These are phyloP conservation scores for Thozetella sp. DNA, from an alignment of 495 filamentous ascomycete genomes.

Conservation along the genomic window DNA sequence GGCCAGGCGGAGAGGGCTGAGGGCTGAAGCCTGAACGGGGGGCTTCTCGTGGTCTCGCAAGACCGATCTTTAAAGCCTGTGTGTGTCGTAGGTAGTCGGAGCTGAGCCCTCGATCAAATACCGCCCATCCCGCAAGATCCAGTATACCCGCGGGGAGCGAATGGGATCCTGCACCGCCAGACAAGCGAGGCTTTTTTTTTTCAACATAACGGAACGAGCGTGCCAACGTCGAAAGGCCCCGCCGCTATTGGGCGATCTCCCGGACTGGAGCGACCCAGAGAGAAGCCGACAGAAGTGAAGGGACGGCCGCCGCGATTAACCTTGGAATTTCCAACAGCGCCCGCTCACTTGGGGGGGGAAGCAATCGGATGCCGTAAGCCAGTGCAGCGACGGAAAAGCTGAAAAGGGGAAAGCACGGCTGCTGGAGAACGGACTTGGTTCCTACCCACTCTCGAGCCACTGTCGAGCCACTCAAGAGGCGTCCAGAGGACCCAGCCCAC, in stretches of 20 bases:
- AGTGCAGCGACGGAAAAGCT: neutral
- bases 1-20: neutral
- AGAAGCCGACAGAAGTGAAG: constrained; percentile 30
- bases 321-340: neutral
- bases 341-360: neutral
- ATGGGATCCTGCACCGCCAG: neutral
- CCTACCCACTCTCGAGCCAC: too few relatives aligned
- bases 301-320: constrained; percentile 16
- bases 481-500: neutral
- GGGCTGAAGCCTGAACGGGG: neutral
- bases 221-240: too few relatives aligned
- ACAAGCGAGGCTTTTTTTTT: too few relatives aligned
- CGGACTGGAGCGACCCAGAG: neutral
- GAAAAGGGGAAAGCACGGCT: constrained; percentile 16
- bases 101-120: neutral
- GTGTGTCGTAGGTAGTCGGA: neutral
- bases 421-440: neutral
- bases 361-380: constrained; percentile 25
- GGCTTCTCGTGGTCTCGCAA: neutral
- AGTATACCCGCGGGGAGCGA: neutral
- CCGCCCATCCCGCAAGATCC: neutral
- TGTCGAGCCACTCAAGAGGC: too few relatives aligned
- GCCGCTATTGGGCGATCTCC: neutral
- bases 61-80: too few relatives aligned
- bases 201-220: too few relatives aligned